A percentile compares a stretch with the other conserved stretches of the same genome.
Evolutionary conservation across 1,139 yeast genomes (phyloP).

Genomic region (Diutina siamensis): DNA sequence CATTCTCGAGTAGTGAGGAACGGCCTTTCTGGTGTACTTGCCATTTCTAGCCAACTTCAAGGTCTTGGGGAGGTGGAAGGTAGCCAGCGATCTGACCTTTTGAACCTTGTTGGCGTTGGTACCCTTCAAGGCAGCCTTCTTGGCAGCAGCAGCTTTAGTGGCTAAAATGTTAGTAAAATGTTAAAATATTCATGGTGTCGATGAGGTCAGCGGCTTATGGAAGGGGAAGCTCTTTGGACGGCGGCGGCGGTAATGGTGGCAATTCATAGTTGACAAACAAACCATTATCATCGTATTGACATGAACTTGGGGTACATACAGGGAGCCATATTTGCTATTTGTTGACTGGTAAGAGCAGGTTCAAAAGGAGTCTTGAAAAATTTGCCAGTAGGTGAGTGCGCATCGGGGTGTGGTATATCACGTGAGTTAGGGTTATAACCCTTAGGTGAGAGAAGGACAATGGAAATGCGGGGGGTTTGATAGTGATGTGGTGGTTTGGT

Average conservation of each 20-base stretch:
- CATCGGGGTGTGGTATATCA: background rate
- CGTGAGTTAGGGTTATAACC: background rate
- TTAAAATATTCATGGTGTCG: background rate
- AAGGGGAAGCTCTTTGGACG: background rate
- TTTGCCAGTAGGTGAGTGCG: conserved; percentile 9
- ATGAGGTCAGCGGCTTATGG: background rate
- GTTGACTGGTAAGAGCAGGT: conserved; percentile 9
- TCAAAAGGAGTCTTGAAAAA: conserved; percentile 9
- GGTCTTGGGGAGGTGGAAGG: conserved; percentile 98
- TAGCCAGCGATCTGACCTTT: conserved; percentile 90
- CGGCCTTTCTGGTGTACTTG: conserved; percentile 90
- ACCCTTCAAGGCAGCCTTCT: conserved; percentile 99
- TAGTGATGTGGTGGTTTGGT: no score
- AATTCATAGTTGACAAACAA: no score
- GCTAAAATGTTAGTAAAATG: conserved; percentile 17
- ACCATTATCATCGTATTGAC: no score
- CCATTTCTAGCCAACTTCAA: conserved; percentile 89
- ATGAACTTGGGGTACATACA: conserved; percentile 13
- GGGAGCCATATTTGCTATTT: conserved; percentile 12
- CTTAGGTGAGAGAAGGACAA: no score
- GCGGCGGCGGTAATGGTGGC: background rate
- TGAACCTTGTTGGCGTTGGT: conserved; percentile 81
- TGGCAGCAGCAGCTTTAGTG: conserved; percentile 90
- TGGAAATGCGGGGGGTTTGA: no score
- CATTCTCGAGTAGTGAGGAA: conserved; percentile 94